Evolutionary conservation across 495 filamentous ascomycete species (phyloP), one percentile per base, ranked within the genome.

Genomic region (Symbiotaphrina buchneri): DNA sequence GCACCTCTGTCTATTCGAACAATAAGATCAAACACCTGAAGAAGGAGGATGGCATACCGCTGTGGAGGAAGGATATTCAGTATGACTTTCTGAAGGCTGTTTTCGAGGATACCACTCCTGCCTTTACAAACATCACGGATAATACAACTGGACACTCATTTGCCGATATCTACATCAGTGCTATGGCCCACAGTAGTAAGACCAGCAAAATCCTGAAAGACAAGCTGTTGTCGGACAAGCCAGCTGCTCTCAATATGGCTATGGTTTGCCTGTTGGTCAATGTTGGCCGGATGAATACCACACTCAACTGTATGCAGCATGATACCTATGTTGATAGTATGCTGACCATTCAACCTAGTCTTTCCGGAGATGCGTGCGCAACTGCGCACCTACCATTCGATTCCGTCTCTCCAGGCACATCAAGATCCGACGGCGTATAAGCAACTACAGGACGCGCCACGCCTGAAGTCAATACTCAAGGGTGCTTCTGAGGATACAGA

Each of bases 291-390:
- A 97, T 97, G 90, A 97, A 97, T 51, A 97, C 87, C 10, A 97
- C 87, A 0, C 57, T 97, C 15, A 97, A 97, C 49, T 97, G 85
- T 94, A 60, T 21, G 18, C 31, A 36, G 25, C 36, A 26, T 14
- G 27, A 7, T 16, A 6, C 20, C 2, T 11, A 27, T 32, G 18
- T 18, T 30, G 5, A 26, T 31, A 10, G 27, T 35, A 10, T 10
- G 27, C 14, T 10, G 13, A 30, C 16, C 13, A n/a, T 17, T 15
- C 27, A 13, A 13, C 6, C 10, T 33, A 95, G 85, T 97, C 57
- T 97, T 97, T 52, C 87, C 90, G 18, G 87, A 97, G 52, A 97
- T 97, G 87, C 81, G 91, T 50, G 87, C 87, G 27, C 87, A 95
- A 41, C 63, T 97, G 21, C 78, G 87, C 47, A 97, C 87, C 32